A percentile compares a stretch with the other conserved stretches of the same genome.
Evolutionary conservation across 2,329 filamentous ascomycete species (phyloP).

Genomic region (Bimuria novae-zelandiae): DNA sequence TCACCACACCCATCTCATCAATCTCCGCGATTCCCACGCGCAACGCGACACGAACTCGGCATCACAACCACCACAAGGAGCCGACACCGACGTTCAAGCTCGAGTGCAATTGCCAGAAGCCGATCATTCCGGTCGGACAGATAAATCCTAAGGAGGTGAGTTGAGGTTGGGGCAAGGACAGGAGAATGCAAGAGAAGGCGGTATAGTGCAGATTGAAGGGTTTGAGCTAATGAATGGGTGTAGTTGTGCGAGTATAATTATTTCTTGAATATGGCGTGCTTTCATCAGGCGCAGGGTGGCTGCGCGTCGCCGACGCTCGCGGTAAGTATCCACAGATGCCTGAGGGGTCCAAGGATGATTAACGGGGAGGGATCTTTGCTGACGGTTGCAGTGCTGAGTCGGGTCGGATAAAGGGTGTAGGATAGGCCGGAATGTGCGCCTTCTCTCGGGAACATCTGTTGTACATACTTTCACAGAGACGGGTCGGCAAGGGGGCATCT

Average conservation of each 20-base stretch:
- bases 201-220: neutral
- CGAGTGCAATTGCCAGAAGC: slow-evolving; percentile 28
- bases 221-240: neutral
- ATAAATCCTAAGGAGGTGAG: slow-evolving; percentile 31
- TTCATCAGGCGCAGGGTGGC: slow-evolving; percentile 20
- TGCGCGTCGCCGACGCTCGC: slow-evolving; percentile 22
- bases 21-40: slow-evolving; percentile 10
- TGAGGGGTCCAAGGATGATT: neutral
- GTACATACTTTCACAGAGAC: too few species aligned
- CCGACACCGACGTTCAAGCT: slow-evolving; percentile 33
- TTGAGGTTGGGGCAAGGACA: neutral
- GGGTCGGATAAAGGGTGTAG: neutral
- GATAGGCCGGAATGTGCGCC: neutral
- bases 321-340: slow-evolving; percentile 15
- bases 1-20: neutral
- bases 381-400: neutral
- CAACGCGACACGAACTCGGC: slow-evolving; percentile 12
- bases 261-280: slow-evolving; percentile 20
- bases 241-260: slow-evolving; percentile 29
- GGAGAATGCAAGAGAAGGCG: neutral
- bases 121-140: slow-evolving; percentile 31
- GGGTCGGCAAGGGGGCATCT: too few species aligned
- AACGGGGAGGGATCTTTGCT: neutral
- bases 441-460: too few species aligned
- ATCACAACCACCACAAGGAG: slow-evolving; percentile 29